Base-by-base conservation (phyloP, 2,329 filamentous ascomycete species). In the Fusarium sp. region DNA sequence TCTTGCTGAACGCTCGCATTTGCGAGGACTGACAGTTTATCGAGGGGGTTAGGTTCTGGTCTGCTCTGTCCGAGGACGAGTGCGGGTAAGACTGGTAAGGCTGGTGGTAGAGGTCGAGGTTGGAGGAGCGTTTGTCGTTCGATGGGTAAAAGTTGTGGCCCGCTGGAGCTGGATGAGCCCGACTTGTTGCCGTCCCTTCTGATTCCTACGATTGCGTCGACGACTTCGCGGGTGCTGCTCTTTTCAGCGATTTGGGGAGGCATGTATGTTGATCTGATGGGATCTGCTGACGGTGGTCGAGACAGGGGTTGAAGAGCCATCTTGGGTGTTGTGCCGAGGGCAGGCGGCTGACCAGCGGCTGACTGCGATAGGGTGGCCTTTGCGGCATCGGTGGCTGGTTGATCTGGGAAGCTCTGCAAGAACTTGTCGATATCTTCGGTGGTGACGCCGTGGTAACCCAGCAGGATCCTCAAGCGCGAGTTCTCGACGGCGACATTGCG, bases 401-500 rank as follows among this genome's bases (percentile, higher is more conserved):
- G 80, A 65, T 81, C 80, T 59, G 80, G 80, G 45, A 83, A 83
- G 45, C 79, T 79, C 54, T 80, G 78, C 70, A 86, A 73, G 59
- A 85, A 86, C 65, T 78, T 81, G 27, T 86, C 83, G 23, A 87
- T 76, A 66, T 85, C 83, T 4, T 77, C 80, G n/a, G 76, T 75
- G 48, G 74, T 67, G 32, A 87, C 83, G 16, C 85, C 85, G 57
- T 81, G 80, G 37, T 81, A 80, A 8, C 79, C 78, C 23, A 88
- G 81, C 67, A 89, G 80, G 43, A 81, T 80, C 16, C 85, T 82
- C 30, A 90, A 79, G 34, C 83, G 78, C 58, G 80, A 80, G 71
- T 90, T 90, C 73, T 88, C 86, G 34, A 83, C 76, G 18, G 84
- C 85, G 20, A 90, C 87, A 64, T 80, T 82, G 25, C 87, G 84